Evolutionary conservation across 2,329 filamentous ascomycete species (phyloP), one percentile per base, ranked within the genome.

Genomic region (Monilinia fructigena): DNA sequence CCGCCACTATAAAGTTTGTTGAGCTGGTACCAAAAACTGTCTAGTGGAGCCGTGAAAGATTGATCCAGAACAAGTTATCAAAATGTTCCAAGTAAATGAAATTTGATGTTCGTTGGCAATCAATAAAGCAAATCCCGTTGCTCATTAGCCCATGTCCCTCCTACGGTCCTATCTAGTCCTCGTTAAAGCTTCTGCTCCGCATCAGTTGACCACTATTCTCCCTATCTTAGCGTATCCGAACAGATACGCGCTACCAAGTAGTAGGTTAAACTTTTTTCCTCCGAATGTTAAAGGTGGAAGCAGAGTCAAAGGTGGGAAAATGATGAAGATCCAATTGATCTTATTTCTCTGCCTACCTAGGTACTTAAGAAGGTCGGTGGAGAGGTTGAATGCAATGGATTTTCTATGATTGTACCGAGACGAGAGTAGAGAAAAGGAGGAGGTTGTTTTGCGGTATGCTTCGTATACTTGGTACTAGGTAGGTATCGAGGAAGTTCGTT

Each of bases 1-100:
- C 58, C 45, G 38, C 31, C n/a, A n/a, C n/a, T 50, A 16, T 48
- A 28, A 56, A 48, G 42, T 48, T 65, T 65, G n/a, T 65, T 65
- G 40, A 47, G 52, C 62, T 52, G 31, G 54, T 55, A 48, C 31
- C 35, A 56, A 64, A 64, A 31, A 64, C 48, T 20, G 28, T 20
- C n/a, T 26, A 38, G 63, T 59, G 63, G 54, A 65, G 28, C 40
- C 26, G 26, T 59, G 54, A 26, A 65, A 59, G 42, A 59, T 38
- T 52, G 63, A 65, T 65, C 63, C 63, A 65, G 63, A 65, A 65
- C 54, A 65, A 58, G 16, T 28, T 40, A 18, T 48, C 4, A 35
- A 18, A 35, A 63, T 31, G 31, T 38, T 65, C 63, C 40, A 42
- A 26, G 63, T 59, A 48, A 59, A 40, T 59, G 63, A 65, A 45